phyloP scores from a whole-genome alignment of 306 rosid genomes.

The Cucurbita maxima region DNA sequence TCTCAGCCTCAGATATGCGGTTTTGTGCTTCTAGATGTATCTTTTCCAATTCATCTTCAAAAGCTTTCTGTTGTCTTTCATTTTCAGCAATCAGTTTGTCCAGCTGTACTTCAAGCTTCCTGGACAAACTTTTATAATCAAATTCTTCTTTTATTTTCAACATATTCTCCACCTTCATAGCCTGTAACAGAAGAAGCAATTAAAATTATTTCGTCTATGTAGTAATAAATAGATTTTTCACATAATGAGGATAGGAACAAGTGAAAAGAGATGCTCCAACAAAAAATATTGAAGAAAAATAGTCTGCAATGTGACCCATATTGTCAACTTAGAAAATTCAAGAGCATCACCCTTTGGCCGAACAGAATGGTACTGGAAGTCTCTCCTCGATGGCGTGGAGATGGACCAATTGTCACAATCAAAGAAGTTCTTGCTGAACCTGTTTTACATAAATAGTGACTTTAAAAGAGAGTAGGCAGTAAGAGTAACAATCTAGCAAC shows the following conservation, averaged over 20 bases:
- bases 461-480: not conserved
- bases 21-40: slow-evolving; percentile 57
- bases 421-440: slow-evolving; percentile 96
- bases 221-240: not conserved
- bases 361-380: slow-evolving; percentile 86
- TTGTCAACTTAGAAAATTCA: not conserved
- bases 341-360: slow-evolving; percentile 63
- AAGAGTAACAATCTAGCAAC: not conserved
- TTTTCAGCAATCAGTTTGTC: slow-evolving; percentile 85
- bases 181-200: slow-evolving; percentile 28
- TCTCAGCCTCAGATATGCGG: slow-evolving; percentile 68
- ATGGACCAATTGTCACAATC: slow-evolving; percentile 93
- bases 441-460: slow-evolving; percentile 13
- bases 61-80: slow-evolving; percentile 82
- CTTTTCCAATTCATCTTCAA: slow-evolving; percentile 72
- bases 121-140: slow-evolving; percentile 88
- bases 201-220: not conserved
- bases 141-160: slow-evolving; percentile 93
- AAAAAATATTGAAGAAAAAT: not conserved
- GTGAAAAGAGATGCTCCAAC: not conserved
- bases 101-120: slow-evolving; percentile 77
- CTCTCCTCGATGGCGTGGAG: slow-evolving; percentile 99
- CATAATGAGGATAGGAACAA: not conserved
- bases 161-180: slow-evolving; percentile 98
- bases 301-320: not conserved